A percentile compares a stretch with the other conserved stretches of the same genome.
Evolutionary conservation across 805 yeast species (phyloP).

Genomic region (Yarrowia keelungensis): DNA sequence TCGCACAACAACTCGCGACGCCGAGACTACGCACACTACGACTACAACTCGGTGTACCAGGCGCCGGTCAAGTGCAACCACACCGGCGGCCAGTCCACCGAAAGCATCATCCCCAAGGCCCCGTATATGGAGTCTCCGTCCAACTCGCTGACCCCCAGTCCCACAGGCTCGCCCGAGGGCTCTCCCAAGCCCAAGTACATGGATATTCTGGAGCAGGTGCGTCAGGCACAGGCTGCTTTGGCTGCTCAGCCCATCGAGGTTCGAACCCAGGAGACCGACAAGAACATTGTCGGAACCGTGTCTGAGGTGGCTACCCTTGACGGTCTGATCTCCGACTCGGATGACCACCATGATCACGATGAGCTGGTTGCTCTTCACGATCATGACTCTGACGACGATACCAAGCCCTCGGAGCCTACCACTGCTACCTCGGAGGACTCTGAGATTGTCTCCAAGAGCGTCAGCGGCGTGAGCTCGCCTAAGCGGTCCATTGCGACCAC

Average conservation of each 20-base stretch:
- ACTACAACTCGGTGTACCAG: constrained; percentile 46
- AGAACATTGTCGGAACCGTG: constrained; percentile 28
- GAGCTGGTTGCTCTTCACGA: constrained; percentile 5
- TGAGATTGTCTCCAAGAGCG: neutral
- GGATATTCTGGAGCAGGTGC: constrained; percentile 39
- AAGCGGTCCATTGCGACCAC: constrained; percentile 27
- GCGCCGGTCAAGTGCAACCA: constrained; percentile 15
- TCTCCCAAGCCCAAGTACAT: constrained; percentile 33
- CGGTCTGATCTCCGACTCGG: constrained; percentile 6
- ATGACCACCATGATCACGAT: constrained; percentile 3
- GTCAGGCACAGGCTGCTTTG: constrained; percentile 34
- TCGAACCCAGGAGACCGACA: constrained; percentile 32
- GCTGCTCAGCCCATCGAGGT: constrained; percentile 30
- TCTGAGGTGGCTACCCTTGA: constrained; percentile 25
- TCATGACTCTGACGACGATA: constrained; percentile 7
- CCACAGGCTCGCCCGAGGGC: constrained; percentile 24
- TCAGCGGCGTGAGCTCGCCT: constrained; percentile 22
- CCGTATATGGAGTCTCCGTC: constrained; percentile 36
- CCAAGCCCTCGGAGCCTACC: neutral
- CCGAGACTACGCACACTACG: constrained; percentile 45
- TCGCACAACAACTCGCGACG: constrained; percentile 68
- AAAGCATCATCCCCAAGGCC: constrained; percentile 33
- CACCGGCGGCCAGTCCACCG: neutral
- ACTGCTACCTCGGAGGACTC: neutral
- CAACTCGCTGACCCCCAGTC: constrained; percentile 31